Evolutionary conservation across 2,329 filamentous ascomycete species (phyloP), one percentile per base, ranked within the genome.

Genomic region (Pyrenophora seminiperda): DNA sequence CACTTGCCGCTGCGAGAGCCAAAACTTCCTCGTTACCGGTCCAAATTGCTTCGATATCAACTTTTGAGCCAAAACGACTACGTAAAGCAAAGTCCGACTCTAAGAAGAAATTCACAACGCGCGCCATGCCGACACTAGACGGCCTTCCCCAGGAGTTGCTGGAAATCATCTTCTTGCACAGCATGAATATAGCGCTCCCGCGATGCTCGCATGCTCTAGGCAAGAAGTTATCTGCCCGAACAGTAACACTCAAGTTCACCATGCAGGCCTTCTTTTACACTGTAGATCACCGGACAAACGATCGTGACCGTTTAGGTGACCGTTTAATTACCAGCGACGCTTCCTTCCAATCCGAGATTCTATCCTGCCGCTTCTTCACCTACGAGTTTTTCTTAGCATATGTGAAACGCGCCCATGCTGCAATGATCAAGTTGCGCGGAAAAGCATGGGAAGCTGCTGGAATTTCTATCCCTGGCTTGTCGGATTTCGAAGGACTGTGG

Each of bases 351-450:
- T 71, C 67, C 7, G 32, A 64, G 9, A 29, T 74, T 3, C 51
- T 74, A 0, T 45, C 61, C 20, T 69, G 66, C 20, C 65, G 59
- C 11, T 73, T 74, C 61, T 72, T 73, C 58, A 71, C 66, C 11
- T 73, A 61, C 61, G 41, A 63, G 3, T 74, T 73, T 47, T 73
- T 73, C 47, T 46, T 67, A 10, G 46, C 37, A 15, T 74, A 73
- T 32, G 68, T 71, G 17, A 34, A 61, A 6, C 63, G 58, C 42
- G 68, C 70, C 13, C 66, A 68, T 30, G 56, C 59, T 38, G 62
- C 63, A 9, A 54, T 67, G 54, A 51, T 69, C 30, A 60, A 59
- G 11, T 40, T 65, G 11, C 58, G 65, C 10, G 68, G 67, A 1
- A 67, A 64, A 42, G 63, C 62, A n/a, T 72, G 69, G 69, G 59